These are phyloP conservation scores for Brachypodium distachyon DNA, from an alignment of 202 grass and related monocot species.

Conservation along the genomic window DNA sequence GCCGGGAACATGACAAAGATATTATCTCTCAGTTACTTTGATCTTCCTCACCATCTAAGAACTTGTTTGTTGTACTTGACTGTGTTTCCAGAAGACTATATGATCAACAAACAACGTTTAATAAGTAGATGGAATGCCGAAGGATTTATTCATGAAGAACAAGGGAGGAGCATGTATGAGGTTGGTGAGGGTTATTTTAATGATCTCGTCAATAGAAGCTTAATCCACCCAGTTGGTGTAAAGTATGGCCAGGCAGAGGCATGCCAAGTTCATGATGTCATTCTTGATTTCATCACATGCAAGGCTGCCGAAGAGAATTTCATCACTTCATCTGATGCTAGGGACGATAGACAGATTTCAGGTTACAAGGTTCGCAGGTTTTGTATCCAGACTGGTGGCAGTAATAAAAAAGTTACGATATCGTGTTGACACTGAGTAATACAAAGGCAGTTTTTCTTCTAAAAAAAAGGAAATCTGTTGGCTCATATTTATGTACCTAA, in stretches of 20 bases:
- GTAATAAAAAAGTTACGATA: background rate
- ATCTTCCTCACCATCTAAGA: slow-evolving; percentile 31
- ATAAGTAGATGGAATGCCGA: slow-evolving; percentile 33
- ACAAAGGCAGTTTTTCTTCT: too few relatives aligned
- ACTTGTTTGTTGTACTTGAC: slow-evolving; percentile 37
- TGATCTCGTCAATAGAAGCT: slow-evolving; percentile 33
- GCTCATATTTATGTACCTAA: too few relatives aligned
- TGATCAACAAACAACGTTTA: background rate
- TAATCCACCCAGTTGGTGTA: background rate
- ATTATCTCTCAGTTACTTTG: slow-evolving; percentile 32
- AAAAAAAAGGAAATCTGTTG: slow-evolving; percentile 3
- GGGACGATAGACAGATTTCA: background rate
- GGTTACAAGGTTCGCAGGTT: background rate
- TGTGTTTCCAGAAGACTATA: slow-evolving; percentile 29
- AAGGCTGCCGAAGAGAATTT: slow-evolving; percentile 24
- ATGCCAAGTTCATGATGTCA: slow-evolving; percentile 32
- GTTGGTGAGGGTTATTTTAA: slow-evolving; percentile 19
- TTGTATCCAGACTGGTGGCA: background rate
- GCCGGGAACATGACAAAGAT: slow-evolving; percentile 8
- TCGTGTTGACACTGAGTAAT: too few relatives aligned
- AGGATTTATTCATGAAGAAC: slow-evolving; percentile 3
- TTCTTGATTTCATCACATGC: slow-evolving; percentile 34
- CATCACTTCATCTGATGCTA: background rate
- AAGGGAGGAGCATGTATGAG: background rate
- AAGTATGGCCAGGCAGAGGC: slow-evolving; percentile 14